These are phyloP conservation scores for Mollisia scopiformis DNA, from an alignment of 2,329 filamentous ascomycete species.

Conservation along the genomic window DNA sequence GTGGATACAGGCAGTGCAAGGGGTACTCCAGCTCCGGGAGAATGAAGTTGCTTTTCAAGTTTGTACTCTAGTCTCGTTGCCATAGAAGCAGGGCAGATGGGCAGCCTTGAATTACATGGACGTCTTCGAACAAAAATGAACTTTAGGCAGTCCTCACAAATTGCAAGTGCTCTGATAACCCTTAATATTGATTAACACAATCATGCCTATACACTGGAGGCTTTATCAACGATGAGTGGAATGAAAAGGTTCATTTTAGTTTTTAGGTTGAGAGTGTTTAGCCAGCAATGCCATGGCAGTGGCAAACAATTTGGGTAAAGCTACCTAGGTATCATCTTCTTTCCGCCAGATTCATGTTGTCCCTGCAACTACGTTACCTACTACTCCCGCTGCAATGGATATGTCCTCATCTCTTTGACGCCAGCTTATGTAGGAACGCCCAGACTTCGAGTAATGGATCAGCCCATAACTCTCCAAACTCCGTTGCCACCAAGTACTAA, in stretches of 20 bases:
- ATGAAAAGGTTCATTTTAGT: slow-evolving; percentile 1
- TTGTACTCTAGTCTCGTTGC: background rate
- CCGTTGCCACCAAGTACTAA: too few relatives aligned
- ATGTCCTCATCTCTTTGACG: background rate
- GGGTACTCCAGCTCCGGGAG: slow-evolving; percentile 57
- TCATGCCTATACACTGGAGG: too few relatives aligned
- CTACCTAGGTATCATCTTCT: background rate
- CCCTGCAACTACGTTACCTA: background rate
- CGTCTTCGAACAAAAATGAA: too few relatives aligned
- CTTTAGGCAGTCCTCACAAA: too few relatives aligned
- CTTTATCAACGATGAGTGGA: too few relatives aligned
- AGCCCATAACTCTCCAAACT: too few relatives aligned
- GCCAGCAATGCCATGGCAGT: slow-evolving; percentile 7
- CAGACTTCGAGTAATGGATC: too few relatives aligned
- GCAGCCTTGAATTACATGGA: background rate
- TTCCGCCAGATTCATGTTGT: too few relatives aligned
- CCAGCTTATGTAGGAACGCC: too few relatives aligned
- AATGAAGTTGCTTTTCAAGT: slow-evolving; percentile 14
- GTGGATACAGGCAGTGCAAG: slow-evolving; percentile 59
- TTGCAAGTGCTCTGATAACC: background rate
- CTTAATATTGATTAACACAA: too few relatives aligned
- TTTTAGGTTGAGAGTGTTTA: background rate
- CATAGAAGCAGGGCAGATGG: too few relatives aligned
- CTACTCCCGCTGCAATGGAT: background rate
- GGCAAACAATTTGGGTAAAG: slow-evolving; percentile 6